Evolutionary conservation across 108 stramenopile genomes (phyloP), one percentile per base, ranked within the genome.

Genomic region (Bacterosira constricta): DNA sequence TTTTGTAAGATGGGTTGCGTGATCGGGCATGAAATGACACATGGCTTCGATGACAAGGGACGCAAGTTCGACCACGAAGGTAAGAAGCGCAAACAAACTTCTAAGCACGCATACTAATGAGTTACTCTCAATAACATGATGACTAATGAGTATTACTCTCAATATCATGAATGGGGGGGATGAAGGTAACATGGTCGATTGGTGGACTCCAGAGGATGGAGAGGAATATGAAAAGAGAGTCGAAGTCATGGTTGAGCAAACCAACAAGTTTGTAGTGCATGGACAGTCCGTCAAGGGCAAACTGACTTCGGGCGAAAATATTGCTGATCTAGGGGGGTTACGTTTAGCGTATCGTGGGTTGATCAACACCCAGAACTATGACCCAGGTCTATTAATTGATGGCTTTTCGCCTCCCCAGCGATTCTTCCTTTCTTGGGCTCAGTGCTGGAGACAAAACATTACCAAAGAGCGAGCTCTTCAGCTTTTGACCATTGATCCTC

Each of bases 1-100:
- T 41, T 41, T 12, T 15, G 8, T 10, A 9, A n/a, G n/a, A 67
- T 67, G 66, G 86, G 89, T 6, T 91, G 91, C 4, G 90, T 95
- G 18, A 83, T 90, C 10, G 94, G 90, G 0, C 94, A 95, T 49
- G 94, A 92, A 76, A 95, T 95, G 89, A 90, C 89, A 31, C 94
- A 95, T 54, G 94, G 89, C 9, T 92, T 91, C 70, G 94, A 95
- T 61, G 94, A 91, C 44, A 86, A 95, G 82, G 94, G 94, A 39
- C 72, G 88, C 4, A 92, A 95, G 65, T 95, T 86, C 64, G 86
- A 95, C 57, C 62, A 41, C 49, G 74, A 75, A 26, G 39, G 41
- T 41, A 62, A 20, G 17, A n/a, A n/a, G n/a, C n/a, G n/a, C n/a
- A n/a, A n/a, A n/a, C n/a, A n/a, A n/a, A n/a, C n/a, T n/a, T n/a